phyloP scores from a whole-genome alignment of 441 rosid species.

The Syzygium syzygioides region DNA sequence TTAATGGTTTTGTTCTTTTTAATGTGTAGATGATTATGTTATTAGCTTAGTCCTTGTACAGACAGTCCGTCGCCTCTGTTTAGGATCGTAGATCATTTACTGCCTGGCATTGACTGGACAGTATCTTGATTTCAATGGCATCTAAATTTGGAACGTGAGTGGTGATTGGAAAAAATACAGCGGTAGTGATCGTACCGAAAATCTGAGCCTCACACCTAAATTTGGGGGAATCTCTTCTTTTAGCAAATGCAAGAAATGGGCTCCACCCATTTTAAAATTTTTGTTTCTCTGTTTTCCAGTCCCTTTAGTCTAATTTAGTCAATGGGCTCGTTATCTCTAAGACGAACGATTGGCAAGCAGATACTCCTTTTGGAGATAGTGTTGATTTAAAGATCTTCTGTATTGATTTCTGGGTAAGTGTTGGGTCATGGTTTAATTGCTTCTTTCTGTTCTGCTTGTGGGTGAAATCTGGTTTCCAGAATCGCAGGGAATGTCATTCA shows the following conservation, averaged over 20 bases:
- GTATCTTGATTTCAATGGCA: background rate
- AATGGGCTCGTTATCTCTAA: background rate
- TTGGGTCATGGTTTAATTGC: background rate
- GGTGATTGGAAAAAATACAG: background rate
- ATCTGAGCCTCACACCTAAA: constrained; percentile 25
- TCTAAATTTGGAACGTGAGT: background rate
- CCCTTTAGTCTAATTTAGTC: constrained; percentile 7
- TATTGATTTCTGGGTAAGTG: background rate
- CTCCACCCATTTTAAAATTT: background rate
- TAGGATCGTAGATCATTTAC: background rate
- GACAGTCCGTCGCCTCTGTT: background rate
- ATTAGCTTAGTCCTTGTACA: background rate
- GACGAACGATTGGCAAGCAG: background rate
- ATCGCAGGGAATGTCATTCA: background rate
- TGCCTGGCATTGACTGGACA: background rate
- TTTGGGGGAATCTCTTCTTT: constrained; percentile 20
- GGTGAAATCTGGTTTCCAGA: background rate
- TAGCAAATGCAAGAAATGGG: background rate
- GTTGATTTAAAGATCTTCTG: background rate
- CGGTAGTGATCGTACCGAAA: background rate
- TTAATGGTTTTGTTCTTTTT: background rate
- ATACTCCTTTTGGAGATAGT: background rate
- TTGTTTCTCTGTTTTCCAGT: background rate
- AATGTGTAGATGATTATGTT: background rate
- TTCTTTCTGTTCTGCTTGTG: background rate